Base-by-base conservation (phyloP, 306 rosid species). In the Heteromeles arbutifolia region DNA sequence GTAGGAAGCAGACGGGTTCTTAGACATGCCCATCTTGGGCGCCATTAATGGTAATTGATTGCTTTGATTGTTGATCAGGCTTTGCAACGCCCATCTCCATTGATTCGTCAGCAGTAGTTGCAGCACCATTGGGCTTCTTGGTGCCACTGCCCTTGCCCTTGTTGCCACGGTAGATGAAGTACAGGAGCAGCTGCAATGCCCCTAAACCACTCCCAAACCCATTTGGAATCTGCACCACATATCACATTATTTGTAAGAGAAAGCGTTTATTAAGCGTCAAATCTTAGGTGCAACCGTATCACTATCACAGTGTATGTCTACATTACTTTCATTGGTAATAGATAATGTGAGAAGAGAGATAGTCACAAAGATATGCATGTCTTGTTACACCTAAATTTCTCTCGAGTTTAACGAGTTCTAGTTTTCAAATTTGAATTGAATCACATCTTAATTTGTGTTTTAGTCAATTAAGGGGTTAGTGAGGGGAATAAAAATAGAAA, bases 121-220 rank as follows among this genome's bases (percentile, higher is more conserved):
- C 73, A 28, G n/a, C 72, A 31, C 24, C 39, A 65, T 8, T 57
- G 58, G 77, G 66, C 74, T 88, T 81, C 52, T 80, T 83, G 76
- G 62, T 21, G 21, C 50, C 50, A 9, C 50, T 37, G 37, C 28
- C 62, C 24, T 11, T 70, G 21, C 72, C 81, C 44, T 76, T 77
- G 7, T 79, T 74, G 45, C 14, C 77, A 31, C 92, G 92, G 87
- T 88, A 93, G 59, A 91, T 80, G 81, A 85, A 77, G 84, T 94
- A 94, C 85, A 94, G 32, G 45, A 92, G 69, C 50, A 94, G 83
- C 84, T 92, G 97, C 66, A 74, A 19, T 45, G 90, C 48, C 44
- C 97, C 98, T 21, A 94, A 73, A 2, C 68, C 87, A 29, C 88
- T 79, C 7, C 98, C 98, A 48, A 90, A 82, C 18, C 97, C 97